A percentile compares a stretch with the other conserved stretches of the same genome.
These are phyloP conservation scores for Sporisorium iseilematis-ciliati DNA, from an alignment of 1,284 basidiomycete species.

Conservation along the genomic window DNA sequence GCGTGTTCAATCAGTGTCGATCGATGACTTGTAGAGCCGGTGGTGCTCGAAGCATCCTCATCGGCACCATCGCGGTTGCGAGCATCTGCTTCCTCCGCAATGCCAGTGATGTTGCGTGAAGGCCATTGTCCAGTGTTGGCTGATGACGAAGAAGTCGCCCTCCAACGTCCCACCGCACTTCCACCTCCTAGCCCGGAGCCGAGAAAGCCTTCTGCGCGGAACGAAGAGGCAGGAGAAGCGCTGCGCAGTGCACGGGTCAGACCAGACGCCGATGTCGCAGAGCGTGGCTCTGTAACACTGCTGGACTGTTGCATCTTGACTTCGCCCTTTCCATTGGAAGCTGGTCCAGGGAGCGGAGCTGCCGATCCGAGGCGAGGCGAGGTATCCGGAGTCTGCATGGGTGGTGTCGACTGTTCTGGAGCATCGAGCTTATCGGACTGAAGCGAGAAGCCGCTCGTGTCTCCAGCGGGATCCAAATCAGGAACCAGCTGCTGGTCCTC, in stretches of 20 bases:
- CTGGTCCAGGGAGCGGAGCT: slow-evolving; percentile 6
- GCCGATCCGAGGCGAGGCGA: slow-evolving; percentile 21
- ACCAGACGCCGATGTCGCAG: slow-evolving; percentile 34
- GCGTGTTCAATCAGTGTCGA: slow-evolving; percentile 47
- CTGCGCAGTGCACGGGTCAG: slow-evolving; percentile 48
- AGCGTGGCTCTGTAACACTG: background rate
- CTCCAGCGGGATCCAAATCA: slow-evolving; percentile 19
- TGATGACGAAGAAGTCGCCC: slow-evolving; percentile 35
- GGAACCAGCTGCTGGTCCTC: background rate
- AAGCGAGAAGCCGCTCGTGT: slow-evolving; percentile 36
- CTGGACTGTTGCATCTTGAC: slow-evolving; percentile 3
- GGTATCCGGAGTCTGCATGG: slow-evolving; percentile 45
- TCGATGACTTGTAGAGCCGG: slow-evolving; percentile 39
- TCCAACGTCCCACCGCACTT: slow-evolving; percentile 22
- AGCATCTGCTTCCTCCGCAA: slow-evolving; percentile 24
- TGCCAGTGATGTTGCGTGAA: slow-evolving; percentile 36
- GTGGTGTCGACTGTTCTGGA: slow-evolving; percentile 33
- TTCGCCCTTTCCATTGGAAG: slow-evolving; percentile 11
- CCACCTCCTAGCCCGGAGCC: slow-evolving; percentile 10
- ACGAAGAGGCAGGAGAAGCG: slow-evolving; percentile 32
- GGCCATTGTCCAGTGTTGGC: slow-evolving; percentile 30
- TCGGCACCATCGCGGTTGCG: slow-evolving; percentile 18
- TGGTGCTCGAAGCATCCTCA: slow-evolving; percentile 29
- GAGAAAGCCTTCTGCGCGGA: slow-evolving; percentile 20
- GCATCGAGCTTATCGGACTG: slow-evolving; percentile 31